Conservation (phyloP, 2,329 filamentous ascomycete species). For the Pyricularia sp. region DNA sequence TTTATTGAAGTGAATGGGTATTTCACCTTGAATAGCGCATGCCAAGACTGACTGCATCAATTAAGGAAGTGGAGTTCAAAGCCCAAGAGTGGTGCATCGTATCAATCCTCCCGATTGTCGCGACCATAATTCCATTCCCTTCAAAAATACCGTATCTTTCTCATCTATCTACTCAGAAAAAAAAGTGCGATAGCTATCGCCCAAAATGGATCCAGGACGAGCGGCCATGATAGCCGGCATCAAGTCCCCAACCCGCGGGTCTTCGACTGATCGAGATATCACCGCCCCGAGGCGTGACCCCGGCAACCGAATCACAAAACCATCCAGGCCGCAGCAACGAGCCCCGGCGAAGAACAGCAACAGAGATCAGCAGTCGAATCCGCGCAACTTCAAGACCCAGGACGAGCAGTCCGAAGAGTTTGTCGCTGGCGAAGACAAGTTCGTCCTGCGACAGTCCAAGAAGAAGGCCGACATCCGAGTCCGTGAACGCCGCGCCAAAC, state of each 20-base stretch:
- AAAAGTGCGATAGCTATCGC: neutral
- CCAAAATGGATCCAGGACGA: slow-evolving; percentile 43
- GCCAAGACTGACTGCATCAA: neutral
- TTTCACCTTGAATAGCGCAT: neutral
- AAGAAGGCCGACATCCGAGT: slow-evolving; percentile 96
- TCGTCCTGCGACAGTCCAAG: slow-evolving; percentile 93
- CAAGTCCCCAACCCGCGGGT: slow-evolving; percentile 28
- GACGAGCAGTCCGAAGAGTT: slow-evolving; percentile 74
- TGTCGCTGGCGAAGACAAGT: slow-evolving; percentile 90
- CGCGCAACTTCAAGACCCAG: slow-evolving; percentile 50
- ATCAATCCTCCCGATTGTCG: neutral
- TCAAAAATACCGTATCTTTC: neutral
- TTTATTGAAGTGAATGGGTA: neutral
- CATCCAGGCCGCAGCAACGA: slow-evolving; percentile 21
- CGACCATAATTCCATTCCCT: neutral
- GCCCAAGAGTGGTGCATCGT: neutral
- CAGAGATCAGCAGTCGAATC: slow-evolving; percentile 16
- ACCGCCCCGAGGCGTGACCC: slow-evolving; percentile 46
- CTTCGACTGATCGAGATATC: slow-evolving; percentile 31
- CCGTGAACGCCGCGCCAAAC: slow-evolving; percentile 79
- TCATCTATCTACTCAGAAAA: neutral
- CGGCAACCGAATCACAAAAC: slow-evolving; percentile 42
- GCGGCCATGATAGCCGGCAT: slow-evolving; percentile 43
- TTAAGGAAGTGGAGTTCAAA: neutral
- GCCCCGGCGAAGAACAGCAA: slow-evolving; percentile 9